Conservation (phyloP, 495 filamentous ascomycete genomes). For the Aspergillus homomorphus region DNA sequence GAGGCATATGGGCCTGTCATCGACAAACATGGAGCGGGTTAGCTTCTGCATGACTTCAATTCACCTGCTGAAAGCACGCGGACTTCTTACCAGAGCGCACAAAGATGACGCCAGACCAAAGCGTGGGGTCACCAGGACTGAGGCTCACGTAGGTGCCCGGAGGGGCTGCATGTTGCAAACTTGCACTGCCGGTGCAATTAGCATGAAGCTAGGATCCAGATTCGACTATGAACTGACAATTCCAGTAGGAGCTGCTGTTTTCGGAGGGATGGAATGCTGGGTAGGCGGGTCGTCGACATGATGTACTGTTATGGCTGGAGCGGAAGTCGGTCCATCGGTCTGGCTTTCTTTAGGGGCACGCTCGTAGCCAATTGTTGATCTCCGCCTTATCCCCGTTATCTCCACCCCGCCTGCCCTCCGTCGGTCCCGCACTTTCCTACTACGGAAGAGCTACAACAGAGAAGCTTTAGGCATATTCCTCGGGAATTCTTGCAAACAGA, state of each 20-base stretch:
- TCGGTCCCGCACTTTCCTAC: background rate
- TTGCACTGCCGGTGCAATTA: slow-evolving; percentile 53
- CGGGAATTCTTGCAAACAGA: too few species aligned
- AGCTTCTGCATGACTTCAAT: background rate
- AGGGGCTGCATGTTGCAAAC: slow-evolving; percentile 75
- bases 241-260: slow-evolving; percentile 71
- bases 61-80: background rate
- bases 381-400: slow-evolving; percentile 9
- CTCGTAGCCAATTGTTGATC: background rate
- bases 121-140: slow-evolving; percentile 70
- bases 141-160: slow-evolving; percentile 83
- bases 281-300: slow-evolving; percentile 44
- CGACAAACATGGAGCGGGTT: background rate
- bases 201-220: background rate
- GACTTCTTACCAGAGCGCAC: slow-evolving; percentile 67
- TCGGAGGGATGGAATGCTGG: slow-evolving; percentile 45
- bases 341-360: slow-evolving; percentile 3
- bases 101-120: slow-evolving; percentile 90
- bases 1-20: slow-evolving; percentile 76
- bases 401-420: background rate
- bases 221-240: slow-evolving; percentile 53
- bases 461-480: background rate
- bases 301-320: background rate
- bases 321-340: background rate
- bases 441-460: too few species aligned